A percentile compares a stretch with the other conserved stretches of the same genome.
phyloP scores from a whole-genome alignment of 257 asterid species.

The Gardenia jasminoides region DNA sequence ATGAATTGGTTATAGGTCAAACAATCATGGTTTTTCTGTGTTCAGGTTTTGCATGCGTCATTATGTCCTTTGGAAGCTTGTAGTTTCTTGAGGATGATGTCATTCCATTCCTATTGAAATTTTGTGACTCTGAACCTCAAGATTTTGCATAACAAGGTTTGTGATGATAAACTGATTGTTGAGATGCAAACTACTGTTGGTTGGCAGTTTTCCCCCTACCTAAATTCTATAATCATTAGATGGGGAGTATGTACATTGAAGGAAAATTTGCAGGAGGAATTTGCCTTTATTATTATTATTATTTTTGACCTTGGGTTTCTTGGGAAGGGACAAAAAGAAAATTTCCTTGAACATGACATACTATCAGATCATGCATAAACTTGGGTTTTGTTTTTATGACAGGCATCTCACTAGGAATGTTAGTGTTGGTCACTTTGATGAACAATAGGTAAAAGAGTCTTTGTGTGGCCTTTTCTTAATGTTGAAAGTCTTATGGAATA shows the following conservation, averaged over 20 bases:
- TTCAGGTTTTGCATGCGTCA: background rate
- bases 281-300: background rate
- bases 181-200: background rate
- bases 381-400: slow-evolving; percentile 1
- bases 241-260: background rate
- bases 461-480: background rate
- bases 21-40: background rate
- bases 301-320: background rate
- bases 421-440: background rate
- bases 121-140: background rate
- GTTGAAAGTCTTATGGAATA: background rate
- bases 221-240: background rate
- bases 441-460: background rate
- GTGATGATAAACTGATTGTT: background rate
- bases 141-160: background rate
- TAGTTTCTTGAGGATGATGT: background rate
- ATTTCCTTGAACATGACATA: background rate
- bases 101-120: background rate
- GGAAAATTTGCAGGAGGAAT: background rate
- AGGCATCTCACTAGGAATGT: background rate
- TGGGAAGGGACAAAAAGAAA: background rate
- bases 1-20: background rate
- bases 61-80: background rate
- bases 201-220: background rate
- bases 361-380: background rate